These are phyloP conservation scores for Talaromyces wortmannii DNA, from an alignment of 495 filamentous ascomycete species.

Conservation along the genomic window DNA sequence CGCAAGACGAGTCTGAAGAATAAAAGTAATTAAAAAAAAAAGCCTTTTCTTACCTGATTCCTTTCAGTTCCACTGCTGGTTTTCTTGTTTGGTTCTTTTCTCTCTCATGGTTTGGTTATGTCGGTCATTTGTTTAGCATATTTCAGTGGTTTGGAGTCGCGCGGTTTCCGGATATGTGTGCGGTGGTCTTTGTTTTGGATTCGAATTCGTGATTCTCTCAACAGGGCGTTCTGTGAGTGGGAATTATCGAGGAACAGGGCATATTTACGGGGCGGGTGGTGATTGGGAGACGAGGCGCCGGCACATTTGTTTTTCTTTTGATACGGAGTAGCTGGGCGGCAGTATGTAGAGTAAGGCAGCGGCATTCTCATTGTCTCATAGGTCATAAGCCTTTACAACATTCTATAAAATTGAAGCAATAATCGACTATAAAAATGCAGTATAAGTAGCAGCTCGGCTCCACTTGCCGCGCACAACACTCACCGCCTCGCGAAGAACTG, in stretches of 20 bases:
- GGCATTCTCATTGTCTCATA: background rate
- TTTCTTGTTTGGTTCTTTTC: no score
- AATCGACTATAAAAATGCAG: background rate
- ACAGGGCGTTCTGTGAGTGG: background rate
- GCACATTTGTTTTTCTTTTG: background rate
- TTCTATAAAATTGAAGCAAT: background rate
- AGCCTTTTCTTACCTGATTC: background rate
- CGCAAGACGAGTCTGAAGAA: background rate
- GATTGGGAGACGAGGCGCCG: background rate
- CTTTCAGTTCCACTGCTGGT: no score
- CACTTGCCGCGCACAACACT: background rate
- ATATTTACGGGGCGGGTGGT: background rate
- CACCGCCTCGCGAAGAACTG: constrained; percentile 13
- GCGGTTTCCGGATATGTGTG: background rate
- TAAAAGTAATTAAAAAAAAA: background rate
- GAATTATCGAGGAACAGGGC: background rate
- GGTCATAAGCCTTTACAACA: background rate
- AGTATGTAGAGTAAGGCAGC: background rate
- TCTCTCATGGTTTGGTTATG: no score
- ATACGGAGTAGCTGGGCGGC: no score
- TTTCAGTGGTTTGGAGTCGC: background rate
- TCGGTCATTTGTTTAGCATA: background rate
- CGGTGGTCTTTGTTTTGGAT: background rate
- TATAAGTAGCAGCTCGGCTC: background rate
- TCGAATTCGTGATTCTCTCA: background rate